A percentile compares a stretch with the other conserved stretches of the same genome.
Evolutionary conservation across 305 asterid genomes (phyloP).

Genomic region (Fraxinus paxiana): DNA sequence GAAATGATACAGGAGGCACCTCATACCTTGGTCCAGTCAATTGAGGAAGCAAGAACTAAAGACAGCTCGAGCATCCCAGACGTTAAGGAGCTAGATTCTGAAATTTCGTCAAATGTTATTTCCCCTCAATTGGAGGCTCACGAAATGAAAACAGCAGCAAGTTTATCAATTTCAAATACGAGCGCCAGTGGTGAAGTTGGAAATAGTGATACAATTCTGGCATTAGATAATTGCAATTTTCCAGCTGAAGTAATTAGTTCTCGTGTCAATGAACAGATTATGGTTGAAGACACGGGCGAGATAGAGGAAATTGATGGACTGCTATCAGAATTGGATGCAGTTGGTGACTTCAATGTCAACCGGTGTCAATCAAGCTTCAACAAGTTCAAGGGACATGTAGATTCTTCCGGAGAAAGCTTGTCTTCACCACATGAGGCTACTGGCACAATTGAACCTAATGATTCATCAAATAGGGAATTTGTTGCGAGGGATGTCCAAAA

Average conservation of each 20-base stretch:
- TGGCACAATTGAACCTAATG: slow-evolving; percentile 27
- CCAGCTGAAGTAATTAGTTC: slow-evolving; percentile 35
- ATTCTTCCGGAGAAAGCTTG: slow-evolving; percentile 29
- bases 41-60: slow-evolving; percentile 29
- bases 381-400: slow-evolving; percentile 33
- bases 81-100: slow-evolving; percentile 37
- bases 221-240: background rate
- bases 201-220: background rate
- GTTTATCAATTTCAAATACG: slow-evolving; percentile 20
- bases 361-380: slow-evolving; percentile 35
- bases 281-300: slow-evolving; percentile 52
- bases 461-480: slow-evolving; percentile 30
- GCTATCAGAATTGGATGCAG: slow-evolving; percentile 66
- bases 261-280: slow-evolving; percentile 37
- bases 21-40: slow-evolving; percentile 29
- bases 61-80: slow-evolving; percentile 33
- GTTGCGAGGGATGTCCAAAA: slow-evolving; percentile 26
- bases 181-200: slow-evolving; percentile 18
- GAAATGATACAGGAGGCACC: slow-evolving; percentile 53
- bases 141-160: slow-evolving; percentile 26
- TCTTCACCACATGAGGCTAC: slow-evolving; percentile 26
- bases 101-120: slow-evolving; percentile 27
- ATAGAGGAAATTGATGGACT: slow-evolving; percentile 67
- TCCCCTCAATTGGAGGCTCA: slow-evolving; percentile 33
- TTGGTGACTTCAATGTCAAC: slow-evolving; percentile 66